Percentiles rank a stretch among this genome's conserved stretches.
Evolutionary conservation across 192 early-diverging fungal genomes (phyloP).

Genomic region (Backusella sp.): DNA sequence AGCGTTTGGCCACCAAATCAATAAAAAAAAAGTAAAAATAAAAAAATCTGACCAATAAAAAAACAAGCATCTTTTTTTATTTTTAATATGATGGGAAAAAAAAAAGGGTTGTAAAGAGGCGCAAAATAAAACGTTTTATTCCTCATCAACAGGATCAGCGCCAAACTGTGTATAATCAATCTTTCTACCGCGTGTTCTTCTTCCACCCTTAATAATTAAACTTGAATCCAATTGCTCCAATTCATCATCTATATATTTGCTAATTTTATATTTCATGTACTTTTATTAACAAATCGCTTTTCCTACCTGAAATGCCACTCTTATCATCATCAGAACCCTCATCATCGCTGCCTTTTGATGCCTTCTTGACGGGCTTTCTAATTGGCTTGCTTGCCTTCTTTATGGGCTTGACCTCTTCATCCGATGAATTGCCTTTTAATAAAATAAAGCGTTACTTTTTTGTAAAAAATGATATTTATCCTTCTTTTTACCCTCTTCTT

Average conservation of each 20-base stretch:
- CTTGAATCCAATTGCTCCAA: constrained; percentile 57
- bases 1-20: neutral
- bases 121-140: constrained; percentile 1
- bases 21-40: neutral
- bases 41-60: neutral
- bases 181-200: constrained; percentile 70
- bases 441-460: neutral
- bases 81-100: neutral
- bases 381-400: neutral
- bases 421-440: constrained; percentile 3
- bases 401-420: neutral
- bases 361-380: constrained; percentile 5
- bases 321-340: constrained; percentile 41
- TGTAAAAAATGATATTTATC: neutral
- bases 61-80: neutral
- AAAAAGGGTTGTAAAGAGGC: too few relatives aligned
- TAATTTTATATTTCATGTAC: neutral
- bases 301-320: constrained; percentile 40
- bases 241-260: constrained; percentile 53
- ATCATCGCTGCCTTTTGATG: constrained; percentile 22
- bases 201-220: constrained; percentile 60
- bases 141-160: constrained; percentile 51
- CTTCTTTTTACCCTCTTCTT: constrained; percentile 14
- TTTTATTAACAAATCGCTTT: neutral
- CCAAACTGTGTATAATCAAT: constrained; percentile 74